Base-by-base conservation (phyloP, 2,329 filamentous ascomycete species). In the Sphaerulina musiva region DNA sequence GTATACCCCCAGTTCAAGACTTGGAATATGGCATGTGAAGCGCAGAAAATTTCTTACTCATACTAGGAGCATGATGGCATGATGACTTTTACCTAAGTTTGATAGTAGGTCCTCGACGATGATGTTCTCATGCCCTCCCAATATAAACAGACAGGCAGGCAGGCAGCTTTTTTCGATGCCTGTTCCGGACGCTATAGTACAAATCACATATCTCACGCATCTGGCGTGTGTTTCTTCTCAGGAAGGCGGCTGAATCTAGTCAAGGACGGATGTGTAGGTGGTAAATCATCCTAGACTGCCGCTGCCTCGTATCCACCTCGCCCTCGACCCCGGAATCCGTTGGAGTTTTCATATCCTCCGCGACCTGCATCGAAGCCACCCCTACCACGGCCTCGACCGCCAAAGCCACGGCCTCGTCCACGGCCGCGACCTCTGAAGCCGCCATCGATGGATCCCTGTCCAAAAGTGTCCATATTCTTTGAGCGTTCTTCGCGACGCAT, bases 401-500 rank as follows among this genome's bases (percentile, higher is more conserved):
- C 48, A 29, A 50, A 50, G 20, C 53, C 87, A 54, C 90, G 84
- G 36, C 87, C 87, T 42, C 89, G 81, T 31, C 89, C 88, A 48
- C 90, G 85, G 72, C 84, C 93, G 59, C 87, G 85, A 50, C 84
- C 83, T 57, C 87, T 81, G 69, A 83, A 87, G 11, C 63, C 85
- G 12, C 61, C 85, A 64, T 98, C 93, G 20, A 98, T 91, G 63
- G 90, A 96, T 50, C 91, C 91, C 70, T 97, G 91, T 7, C 93
- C 93, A 63, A 98, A 98, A 0, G 93, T 98, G 74, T 98, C 93
- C 68, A 98, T 87, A 69, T 97, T 97, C 75, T 89, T 90, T 70
- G 86, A 89, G 69, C 95, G 88, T 70, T 97, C 93, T 70, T 97
- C 90, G 39, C 84, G 86, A 51, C 93, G 84, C 83, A 93, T 95